phyloP scores from a whole-genome alignment of 148 eudicot genomes.

The Vaccinium myrtillus region DNA sequence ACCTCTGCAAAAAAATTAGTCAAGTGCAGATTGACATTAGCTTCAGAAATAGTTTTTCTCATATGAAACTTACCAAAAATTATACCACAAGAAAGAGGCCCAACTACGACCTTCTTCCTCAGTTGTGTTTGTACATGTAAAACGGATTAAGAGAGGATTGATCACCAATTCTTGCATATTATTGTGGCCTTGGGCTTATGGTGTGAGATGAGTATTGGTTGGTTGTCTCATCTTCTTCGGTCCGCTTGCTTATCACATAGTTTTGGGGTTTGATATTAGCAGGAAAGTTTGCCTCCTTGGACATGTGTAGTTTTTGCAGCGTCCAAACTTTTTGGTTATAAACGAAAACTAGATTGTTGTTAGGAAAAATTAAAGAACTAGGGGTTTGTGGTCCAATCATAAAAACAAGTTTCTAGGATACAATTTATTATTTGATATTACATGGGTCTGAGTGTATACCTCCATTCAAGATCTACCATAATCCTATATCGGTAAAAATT shows the following conservation, averaged over 20 bases:
- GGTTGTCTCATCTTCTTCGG: neutral
- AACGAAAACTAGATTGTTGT: neutral
- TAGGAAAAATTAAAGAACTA: neutral
- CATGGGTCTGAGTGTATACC: neutral
- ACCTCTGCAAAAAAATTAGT: constrained; percentile 45
- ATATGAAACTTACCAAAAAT: too few species aligned
- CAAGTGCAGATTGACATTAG: constrained; percentile 18
- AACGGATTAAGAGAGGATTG: neutral
- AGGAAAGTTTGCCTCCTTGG: neutral
- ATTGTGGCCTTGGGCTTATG: neutral
- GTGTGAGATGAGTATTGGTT: neutral
- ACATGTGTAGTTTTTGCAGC: neutral
- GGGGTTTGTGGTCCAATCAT: neutral
- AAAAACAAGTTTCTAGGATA: neutral
- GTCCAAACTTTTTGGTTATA: neutral
- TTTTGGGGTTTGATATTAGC: neutral
- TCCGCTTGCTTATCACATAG: neutral
- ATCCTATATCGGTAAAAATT: neutral
- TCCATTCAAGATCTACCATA: neutral
- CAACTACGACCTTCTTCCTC: neutral
- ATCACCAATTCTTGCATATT: neutral
- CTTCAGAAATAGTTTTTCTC: neutral
- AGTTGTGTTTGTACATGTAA: neutral
- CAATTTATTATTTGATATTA: neutral
- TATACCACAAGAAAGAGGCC: neutral